Evolutionary conservation across 192 early-diverging fungal genomes (phyloP).

Genomic region (Pilobolus umbonatus): DNA sequence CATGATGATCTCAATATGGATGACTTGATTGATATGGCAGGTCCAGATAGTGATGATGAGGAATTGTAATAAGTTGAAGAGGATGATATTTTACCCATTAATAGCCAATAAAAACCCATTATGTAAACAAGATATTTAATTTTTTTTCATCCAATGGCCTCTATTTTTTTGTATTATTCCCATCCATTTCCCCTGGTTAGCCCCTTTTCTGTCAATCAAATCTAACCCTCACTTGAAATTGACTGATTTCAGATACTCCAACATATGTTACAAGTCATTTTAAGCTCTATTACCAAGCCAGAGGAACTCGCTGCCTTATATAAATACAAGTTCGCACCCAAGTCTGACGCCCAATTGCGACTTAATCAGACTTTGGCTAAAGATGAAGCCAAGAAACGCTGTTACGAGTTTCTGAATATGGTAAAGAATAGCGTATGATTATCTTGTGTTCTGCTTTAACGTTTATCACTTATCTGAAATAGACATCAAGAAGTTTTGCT

Average conservation of each 20-base stretch:
- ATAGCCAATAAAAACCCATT: too few relatives aligned
- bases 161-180: too few relatives aligned
- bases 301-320: constrained; percentile 82
- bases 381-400: constrained; percentile 55
- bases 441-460: neutral
- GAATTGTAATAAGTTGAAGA: constrained; percentile 2
- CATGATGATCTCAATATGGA: constrained; percentile 23
- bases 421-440: constrained; percentile 3
- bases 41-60: constrained; percentile 32
- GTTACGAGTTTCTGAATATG: constrained; percentile 89
- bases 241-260: too few relatives aligned
- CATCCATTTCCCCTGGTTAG: too few relatives aligned
- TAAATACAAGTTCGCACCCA: constrained; percentile 57
- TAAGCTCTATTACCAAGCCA: constrained; percentile 74
- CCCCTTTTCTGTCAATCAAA: too few relatives aligned
- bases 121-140: too few relatives aligned
- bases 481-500: constrained; percentile 93
- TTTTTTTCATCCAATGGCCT: too few relatives aligned
- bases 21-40: constrained; percentile 29
- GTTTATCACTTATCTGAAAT: neutral
- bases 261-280: constrained; percentile 32
- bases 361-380: constrained; percentile 41
- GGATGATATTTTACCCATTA: too few relatives aligned
- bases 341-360: constrained; percentile 48
- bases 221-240: too few relatives aligned